Percentiles rank a stretch among this genome's conserved stretches.
Evolutionary conservation across 192 early-diverging fungal species (phyloP).

Genomic region (Umbelopsis sp.): DNA sequence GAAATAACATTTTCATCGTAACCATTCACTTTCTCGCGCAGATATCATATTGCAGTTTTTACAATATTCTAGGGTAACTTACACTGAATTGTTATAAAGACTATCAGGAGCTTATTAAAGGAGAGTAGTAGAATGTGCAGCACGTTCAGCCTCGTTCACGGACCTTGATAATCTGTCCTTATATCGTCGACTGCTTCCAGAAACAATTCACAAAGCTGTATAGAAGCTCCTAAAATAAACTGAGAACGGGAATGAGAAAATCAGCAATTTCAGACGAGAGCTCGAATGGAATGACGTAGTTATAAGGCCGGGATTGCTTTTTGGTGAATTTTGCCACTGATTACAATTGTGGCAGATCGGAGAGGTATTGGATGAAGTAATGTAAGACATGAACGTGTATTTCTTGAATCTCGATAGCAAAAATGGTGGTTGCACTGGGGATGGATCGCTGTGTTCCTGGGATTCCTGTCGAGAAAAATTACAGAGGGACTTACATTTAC

Average conservation of each 20-base stretch:
- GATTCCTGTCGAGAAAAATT: not conserved
- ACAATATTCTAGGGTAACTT: not conserved
- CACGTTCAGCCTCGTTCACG: not conserved
- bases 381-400: not conserved
- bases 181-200: not conserved
- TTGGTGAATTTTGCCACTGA: not conserved
- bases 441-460: not conserved
- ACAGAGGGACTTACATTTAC: not conserved
- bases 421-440: not conserved
- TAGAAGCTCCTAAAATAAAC: not conserved
- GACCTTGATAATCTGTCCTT: not conserved
- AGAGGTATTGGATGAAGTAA: not conserved
- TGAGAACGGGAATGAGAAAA: not conserved
- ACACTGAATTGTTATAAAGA: not conserved
- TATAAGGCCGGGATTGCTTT: not conserved
- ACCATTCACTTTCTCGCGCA: not conserved
- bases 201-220: not conserved
- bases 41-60: not conserved
- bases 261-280: not conserved
- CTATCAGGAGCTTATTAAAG: not conserved
- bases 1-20: too few relatives aligned
- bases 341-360: not conserved
- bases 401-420: slow-evolving; percentile 3
- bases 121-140: not conserved
- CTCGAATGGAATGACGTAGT: not conserved